Evolutionary conservation across 306 rosid species (phyloP).

Genomic region (Acacia acuminata): DNA sequence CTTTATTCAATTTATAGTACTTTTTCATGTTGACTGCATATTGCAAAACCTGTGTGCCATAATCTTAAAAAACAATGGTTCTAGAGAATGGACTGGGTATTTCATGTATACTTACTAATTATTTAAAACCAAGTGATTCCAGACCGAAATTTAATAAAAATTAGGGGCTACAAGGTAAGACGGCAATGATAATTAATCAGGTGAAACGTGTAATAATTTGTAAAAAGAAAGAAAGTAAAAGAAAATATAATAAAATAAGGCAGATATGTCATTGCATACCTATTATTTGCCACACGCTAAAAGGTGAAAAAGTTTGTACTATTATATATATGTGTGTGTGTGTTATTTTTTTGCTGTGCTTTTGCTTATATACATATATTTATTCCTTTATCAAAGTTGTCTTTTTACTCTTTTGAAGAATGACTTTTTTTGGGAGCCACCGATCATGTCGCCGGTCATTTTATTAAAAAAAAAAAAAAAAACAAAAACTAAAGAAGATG

Average conservation of each 20-base stretch:
- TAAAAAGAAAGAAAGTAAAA: background rate
- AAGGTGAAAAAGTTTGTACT: no score
- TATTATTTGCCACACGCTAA: no score
- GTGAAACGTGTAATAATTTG: background rate
- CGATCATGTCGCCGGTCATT: conserved; percentile 4
- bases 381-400: background rate
- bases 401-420: background rate
- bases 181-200: background rate
- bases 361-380: background rate
- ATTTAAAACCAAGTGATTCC: background rate
- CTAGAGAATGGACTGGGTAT: no score
- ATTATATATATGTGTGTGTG: no score
- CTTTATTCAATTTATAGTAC: no score
- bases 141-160: background rate
- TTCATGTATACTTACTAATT: no score
- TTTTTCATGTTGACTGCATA: no score
- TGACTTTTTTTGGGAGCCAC: background rate
- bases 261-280: background rate
- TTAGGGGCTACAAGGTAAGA: background rate
- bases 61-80: no score
- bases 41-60: no score
- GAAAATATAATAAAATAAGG: background rate
- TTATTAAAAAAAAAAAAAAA: conserved; percentile 8
- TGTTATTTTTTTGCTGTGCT: background rate
- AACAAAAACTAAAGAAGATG: background rate